Percentiles rank a stretch among this genome's conserved stretches.
These are phyloP conservation scores for Trichoderma koningii DNA, from an alignment of 2,329 filamentous ascomycete species.

Conservation along the genomic window DNA sequence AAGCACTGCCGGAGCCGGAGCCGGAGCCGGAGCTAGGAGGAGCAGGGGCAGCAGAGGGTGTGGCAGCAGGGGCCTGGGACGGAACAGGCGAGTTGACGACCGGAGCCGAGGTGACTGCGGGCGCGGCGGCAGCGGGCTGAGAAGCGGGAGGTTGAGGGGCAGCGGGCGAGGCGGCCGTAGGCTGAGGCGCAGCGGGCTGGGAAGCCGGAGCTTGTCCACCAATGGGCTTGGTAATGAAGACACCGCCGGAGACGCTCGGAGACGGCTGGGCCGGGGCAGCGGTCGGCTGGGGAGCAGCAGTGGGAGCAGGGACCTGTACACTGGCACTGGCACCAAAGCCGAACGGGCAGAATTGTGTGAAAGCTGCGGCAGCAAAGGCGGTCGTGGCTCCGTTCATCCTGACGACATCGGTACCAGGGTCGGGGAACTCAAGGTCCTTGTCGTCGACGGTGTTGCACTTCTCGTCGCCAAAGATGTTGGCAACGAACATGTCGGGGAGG, in stretches of 20 bases:
- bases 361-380: conserved; percentile 34
- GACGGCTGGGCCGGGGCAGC: conserved; percentile 3
- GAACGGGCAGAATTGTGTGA: conserved; percentile 18
- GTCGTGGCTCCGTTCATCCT: conserved; percentile 45
- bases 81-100: conserved; percentile 26
- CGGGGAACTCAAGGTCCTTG: conserved; percentile 61
- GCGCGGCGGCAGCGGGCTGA: conserved; percentile 22
- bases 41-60: conserved; percentile 30
- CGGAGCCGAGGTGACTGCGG: conserved; percentile 7
- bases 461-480: conserved; percentile 60
- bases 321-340: conserved; percentile 25
- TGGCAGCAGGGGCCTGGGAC: conserved; percentile 30
- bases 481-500: conserved; percentile 72
- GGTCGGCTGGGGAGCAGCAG: background rate
- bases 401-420: conserved; percentile 60
- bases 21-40: conserved; percentile 30
- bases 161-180: conserved; percentile 24
- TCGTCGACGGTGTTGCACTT: conserved; percentile 50
- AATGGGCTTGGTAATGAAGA: conserved; percentile 43
- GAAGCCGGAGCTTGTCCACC: conserved; percentile 15
- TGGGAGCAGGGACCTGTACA: conserved; percentile 27
- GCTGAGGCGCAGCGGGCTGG: conserved; percentile 29
- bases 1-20: conserved; percentile 33
- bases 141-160: conserved; percentile 30
- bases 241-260: conserved; percentile 40